A percentile compares a stretch with the other conserved stretches of the same genome.
phyloP scores from a whole-genome alignment of 345 rosid genomes.

The Brassica incana region DNA sequence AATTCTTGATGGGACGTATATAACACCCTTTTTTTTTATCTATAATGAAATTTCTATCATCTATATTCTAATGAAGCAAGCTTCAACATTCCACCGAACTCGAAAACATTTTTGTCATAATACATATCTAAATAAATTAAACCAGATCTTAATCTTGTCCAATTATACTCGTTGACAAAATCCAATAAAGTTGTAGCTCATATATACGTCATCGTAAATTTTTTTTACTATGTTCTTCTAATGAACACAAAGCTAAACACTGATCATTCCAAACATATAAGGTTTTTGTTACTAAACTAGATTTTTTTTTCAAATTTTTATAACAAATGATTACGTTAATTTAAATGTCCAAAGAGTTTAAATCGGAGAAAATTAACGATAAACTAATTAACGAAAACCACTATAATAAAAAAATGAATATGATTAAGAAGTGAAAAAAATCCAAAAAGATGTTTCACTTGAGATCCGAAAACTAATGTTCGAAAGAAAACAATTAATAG shows the following conservation, averaged over 20 bases:
- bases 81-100: not conserved
- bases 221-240: not conserved
- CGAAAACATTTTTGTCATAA: not conserved
- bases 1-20: not conserved
- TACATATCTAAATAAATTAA: not conserved
- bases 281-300: no score
- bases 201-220: not conserved
- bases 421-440: no score
- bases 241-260: not conserved
- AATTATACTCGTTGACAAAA: not conserved
- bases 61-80: not conserved
- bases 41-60: not conserved
- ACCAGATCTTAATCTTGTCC: not conserved
- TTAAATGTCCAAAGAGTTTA: no score
- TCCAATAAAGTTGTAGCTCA: not conserved
- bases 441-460: no score
- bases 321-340: no score
- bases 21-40: not conserved
- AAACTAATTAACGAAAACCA: no score
- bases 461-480: no score
- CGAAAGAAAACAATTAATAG: no score
- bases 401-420: no score
- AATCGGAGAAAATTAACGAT: no score
- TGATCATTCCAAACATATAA: not conserved
- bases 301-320: no score